phyloP scores from a whole-genome alignment of 2,329 filamentous ascomycete species.

The Drechslerella dactyloides region DNA sequence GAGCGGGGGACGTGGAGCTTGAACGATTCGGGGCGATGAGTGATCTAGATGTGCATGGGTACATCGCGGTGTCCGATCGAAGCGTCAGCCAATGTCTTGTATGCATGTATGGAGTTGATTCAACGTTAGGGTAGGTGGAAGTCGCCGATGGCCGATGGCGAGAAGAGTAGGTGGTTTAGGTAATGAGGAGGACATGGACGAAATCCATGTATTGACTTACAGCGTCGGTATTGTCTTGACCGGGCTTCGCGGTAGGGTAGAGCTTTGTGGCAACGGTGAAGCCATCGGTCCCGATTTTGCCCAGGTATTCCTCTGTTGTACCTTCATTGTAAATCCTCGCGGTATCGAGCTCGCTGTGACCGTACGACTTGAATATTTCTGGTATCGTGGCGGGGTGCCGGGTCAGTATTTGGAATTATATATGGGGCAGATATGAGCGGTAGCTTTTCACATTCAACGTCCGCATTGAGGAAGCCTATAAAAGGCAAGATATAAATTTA shows the following conservation, averaged over 20 bases:
- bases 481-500: too few relatives aligned
- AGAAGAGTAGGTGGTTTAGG: not conserved
- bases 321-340: conserved; percentile 43
- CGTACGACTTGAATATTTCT: conserved; percentile 50
- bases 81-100: not conserved
- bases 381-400: not conserved
- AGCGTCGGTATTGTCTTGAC: conserved; percentile 20
- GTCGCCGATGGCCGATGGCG: not conserved
- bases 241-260: conserved; percentile 26
- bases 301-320: conserved; percentile 41
- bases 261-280: conserved; percentile 40
- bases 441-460: not conserved
- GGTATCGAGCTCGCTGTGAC: conserved; percentile 46
- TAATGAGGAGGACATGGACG: not conserved
- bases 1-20: conserved; percentile 30
- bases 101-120: not conserved
- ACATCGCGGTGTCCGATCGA: not conserved
- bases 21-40: conserved; percentile 26
- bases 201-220: conserved; percentile 2
- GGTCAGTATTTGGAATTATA: not conserved
- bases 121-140: not conserved
- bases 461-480: too few relatives aligned
- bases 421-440: not conserved
- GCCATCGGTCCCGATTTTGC: conserved; percentile 36
- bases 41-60: conserved; percentile 16